Evolutionary conservation across 495 filamentous ascomycete species (phyloP), one percentile per base, ranked within the genome.

Genomic region (Lasiosphaeriaceae sp.): DNA sequence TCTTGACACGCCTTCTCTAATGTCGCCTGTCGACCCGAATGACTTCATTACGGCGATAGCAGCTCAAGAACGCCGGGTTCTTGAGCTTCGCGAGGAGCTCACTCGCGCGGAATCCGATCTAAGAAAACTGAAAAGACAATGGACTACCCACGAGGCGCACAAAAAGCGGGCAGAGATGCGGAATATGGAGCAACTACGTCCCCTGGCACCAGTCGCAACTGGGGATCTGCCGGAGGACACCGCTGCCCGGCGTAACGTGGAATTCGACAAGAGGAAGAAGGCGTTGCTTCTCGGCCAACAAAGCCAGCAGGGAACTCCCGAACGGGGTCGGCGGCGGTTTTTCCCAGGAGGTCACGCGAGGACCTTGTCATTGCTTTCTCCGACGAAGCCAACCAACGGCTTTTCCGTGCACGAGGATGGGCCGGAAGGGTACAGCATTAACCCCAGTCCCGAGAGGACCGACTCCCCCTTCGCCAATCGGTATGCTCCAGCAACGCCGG

Each of bases 31-130:
- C 41, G 90, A 95, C 61, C 76, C 88, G 22, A 86, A 78, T 62
- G 80, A 84, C n/a, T 87, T 96, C 58, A 83, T 98, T 41, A 90
- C 90, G 35, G 88, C 90, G 31, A 86, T 97, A 54, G 94, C 94
- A 14, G 87, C 90, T 5, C 92, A 97, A 71, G 94, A 98, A 68
- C 84, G 94, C n/a, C 84, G 83, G 50, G 93, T 98, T 6, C 74
- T 98, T 43, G 94, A 97, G 75, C 77, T 97, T 29, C 86, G 85
- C 48, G 94, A 97, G 69, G 94, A 97, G 68, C 78, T 98, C 12
- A 69, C 74, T 8, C 85, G 85, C 52, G 92, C 94, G 11, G 94
- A 97, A 66, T 67, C 71, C 3, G 90, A 96, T 34, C 74, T 98
- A 55, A 72, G 76, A 31, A 83, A 75, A 55, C 75, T 97, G 47